Conservation (phyloP, 108 stramenopile genomes). For the Cyclotella choctawhatcheeana region DNA sequence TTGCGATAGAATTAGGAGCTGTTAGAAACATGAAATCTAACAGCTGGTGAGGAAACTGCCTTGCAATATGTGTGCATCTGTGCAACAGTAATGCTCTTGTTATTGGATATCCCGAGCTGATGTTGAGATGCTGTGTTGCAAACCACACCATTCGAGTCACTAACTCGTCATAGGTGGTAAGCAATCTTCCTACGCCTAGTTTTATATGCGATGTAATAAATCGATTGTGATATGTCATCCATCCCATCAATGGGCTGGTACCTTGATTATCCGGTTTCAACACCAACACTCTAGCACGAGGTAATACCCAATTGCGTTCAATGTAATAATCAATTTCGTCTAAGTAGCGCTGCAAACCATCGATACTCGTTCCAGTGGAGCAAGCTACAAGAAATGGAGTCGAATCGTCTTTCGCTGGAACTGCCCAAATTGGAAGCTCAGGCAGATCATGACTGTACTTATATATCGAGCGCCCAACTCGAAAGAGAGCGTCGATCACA, state of each 20-base stretch:
- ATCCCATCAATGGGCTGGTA: slow-evolving; percentile 27
- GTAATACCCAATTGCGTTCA: slow-evolving; percentile 12
- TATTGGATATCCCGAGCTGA: background rate
- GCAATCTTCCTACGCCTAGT: no score
- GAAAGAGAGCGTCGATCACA: slow-evolving; percentile 29
- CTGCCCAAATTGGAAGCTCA: slow-evolving; percentile 27
- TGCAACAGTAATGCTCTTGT: slow-evolving; percentile 8
- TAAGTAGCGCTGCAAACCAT: slow-evolving; percentile 25
- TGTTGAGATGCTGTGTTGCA: slow-evolving; percentile 16
- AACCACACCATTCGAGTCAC: slow-evolving; percentile 24
- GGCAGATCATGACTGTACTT: background rate
- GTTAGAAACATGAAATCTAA: slow-evolving; percentile 27
- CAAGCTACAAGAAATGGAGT: slow-evolving; percentile 44
- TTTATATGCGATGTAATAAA: slow-evolving; percentile 12
- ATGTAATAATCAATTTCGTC: slow-evolving; percentile 47
- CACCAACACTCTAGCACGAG: slow-evolving; percentile 19
- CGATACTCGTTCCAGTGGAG: slow-evolving; percentile 32
- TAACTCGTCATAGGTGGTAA: no score
- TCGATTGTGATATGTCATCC: slow-evolving; percentile 23
- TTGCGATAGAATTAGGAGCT: slow-evolving; percentile 19
- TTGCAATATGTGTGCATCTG: slow-evolving; percentile 8
- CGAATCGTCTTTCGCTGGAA: slow-evolving; percentile 27
- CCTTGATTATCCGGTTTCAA: slow-evolving; percentile 25
- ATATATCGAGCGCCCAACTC: slow-evolving; percentile 16
- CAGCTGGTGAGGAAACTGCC: slow-evolving; percentile 23